Base-by-base conservation (phyloP, 2,329 filamentous ascomycete genomes). In the Coniochaeta sp. region DNA sequence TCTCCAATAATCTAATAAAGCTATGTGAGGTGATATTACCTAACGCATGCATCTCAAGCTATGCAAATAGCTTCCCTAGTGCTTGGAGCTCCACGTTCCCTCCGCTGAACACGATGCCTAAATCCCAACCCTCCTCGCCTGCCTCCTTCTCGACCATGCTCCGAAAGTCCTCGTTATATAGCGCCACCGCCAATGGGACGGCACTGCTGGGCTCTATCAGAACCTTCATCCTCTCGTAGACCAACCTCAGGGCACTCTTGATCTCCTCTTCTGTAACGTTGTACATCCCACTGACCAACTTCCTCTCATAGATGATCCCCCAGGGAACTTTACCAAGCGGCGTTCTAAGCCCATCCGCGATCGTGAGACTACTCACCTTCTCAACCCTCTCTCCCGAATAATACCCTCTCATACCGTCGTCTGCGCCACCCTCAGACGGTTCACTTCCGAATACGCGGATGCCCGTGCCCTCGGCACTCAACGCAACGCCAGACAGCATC, bases 311-410 rank as follows among this genome's bases (percentile, higher is more conserved):
- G 66, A 97, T 89, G 43, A 97, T 79, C 8, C 70, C 74, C 91
- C 91, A 98, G 1, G 91, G 91, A 60, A 87, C 77, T 55, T 77
- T 71, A 0, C 93, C 93, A 0, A 97, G 82, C 0, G 91, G 91
- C 19, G 93, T 96, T 28, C 93, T 81, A 70, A 98, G 76, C 0
- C 93, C 93, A 73, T 98, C 93, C 0, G 92, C 93, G 38, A 98
- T 87, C 0, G 93, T 97, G 17, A 93, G 79, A 0, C 88, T 86
- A 67, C 83, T 85, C 22, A 97, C 93, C 0, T 71, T 72, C 64
- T 83, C 77, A 43, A 98, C 81, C 14, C 92, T 81, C 66, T 76
- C 66, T 0, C 89, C 87, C 0, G 80, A 71, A 58, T 82, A 82
- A 34, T 93, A 81, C 0, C 91, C 91, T 1, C 90, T 79, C 62